Conservation (phyloP, 2,329 filamentous ascomycete species). For the Diaporthe ilicicola region DNA sequence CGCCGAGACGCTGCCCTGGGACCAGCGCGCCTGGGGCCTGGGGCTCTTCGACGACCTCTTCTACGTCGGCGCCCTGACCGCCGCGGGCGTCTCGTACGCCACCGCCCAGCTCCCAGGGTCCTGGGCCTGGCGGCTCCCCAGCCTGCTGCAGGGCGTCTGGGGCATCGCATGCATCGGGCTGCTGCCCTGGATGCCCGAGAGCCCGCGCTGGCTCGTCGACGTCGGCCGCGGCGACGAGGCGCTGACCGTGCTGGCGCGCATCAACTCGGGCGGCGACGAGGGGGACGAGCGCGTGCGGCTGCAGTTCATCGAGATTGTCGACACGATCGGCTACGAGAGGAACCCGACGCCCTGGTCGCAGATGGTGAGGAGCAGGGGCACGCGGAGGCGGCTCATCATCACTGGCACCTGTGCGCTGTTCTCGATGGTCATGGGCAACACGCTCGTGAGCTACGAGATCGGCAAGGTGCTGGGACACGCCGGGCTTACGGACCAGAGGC, state of each 20-base stretch:
- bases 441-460: slow-evolving; percentile 43
- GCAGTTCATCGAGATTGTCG: slow-evolving; percentile 36
- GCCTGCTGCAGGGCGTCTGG: slow-evolving; percentile 46
- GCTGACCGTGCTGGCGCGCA: slow-evolving; percentile 49
- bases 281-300: slow-evolving; percentile 45
- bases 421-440: slow-evolving; percentile 43
- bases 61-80: slow-evolving; percentile 49
- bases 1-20: slow-evolving; percentile 55
- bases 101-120: slow-evolving; percentile 49
- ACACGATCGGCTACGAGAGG: slow-evolving; percentile 38
- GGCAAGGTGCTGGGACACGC: slow-evolving; percentile 42
- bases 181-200: slow-evolving; percentile 53
- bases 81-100: slow-evolving; percentile 55
- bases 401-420: slow-evolving; percentile 39
- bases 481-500: slow-evolving; percentile 41
- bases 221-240: slow-evolving; percentile 53
- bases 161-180: slow-evolving; percentile 44
- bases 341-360: slow-evolving; percentile 40
- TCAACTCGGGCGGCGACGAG: slow-evolving; percentile 53
- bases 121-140: slow-evolving; percentile 53
- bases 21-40: slow-evolving; percentile 53
- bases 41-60: slow-evolving; percentile 45
- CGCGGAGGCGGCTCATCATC: slow-evolving; percentile 39
- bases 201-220: slow-evolving; percentile 55
- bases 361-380: slow-evolving; percentile 38